These are phyloP conservation scores for Gentiana dahurica DNA, from an alignment of 257 asterid species.

Conservation along the genomic window DNA sequence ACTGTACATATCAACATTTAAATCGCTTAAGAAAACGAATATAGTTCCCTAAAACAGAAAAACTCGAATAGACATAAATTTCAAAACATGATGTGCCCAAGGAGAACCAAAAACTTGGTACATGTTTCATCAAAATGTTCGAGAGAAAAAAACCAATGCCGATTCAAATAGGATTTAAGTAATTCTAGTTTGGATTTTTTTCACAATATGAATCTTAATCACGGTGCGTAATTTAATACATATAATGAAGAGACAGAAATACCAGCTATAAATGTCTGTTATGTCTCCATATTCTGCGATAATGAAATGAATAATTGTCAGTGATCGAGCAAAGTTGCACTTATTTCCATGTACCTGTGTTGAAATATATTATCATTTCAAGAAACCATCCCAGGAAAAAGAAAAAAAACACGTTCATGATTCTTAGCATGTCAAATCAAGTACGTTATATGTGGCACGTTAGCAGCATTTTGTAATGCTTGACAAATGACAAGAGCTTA, in stretches of 20 bases:
- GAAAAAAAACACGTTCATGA: too few species aligned
- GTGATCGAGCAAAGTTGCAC: constrained; percentile 4
- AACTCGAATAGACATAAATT: too few species aligned
- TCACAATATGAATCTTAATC: too few species aligned
- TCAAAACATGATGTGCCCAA: too few species aligned
- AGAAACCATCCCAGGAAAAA: background rate
- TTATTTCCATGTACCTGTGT: too few species aligned
- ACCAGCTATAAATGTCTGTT: constrained; percentile 94
- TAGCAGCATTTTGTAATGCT: too few species aligned
- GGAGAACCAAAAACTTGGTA: background rate
- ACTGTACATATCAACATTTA: constrained; percentile 31
- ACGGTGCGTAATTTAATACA: background rate
- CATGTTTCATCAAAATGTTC: too few species aligned
- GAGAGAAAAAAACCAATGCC: too few species aligned
- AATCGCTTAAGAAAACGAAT: background rate
- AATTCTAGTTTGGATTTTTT: too few species aligned
- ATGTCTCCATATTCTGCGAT: constrained; percentile 87
- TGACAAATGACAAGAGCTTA: background rate
- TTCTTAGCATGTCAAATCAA: too few species aligned
- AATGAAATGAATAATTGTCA: constrained; percentile 12
- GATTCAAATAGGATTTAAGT: too few species aligned
- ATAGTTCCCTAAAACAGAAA: background rate
- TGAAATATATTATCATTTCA: background rate
- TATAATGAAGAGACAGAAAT: constrained; percentile 8
- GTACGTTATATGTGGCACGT: too few species aligned